Percentiles rank a stretch among this genome's conserved stretches.
phyloP scores from a whole-genome alignment of 331 rosid species.

The Pyrus hybrid region DNA sequence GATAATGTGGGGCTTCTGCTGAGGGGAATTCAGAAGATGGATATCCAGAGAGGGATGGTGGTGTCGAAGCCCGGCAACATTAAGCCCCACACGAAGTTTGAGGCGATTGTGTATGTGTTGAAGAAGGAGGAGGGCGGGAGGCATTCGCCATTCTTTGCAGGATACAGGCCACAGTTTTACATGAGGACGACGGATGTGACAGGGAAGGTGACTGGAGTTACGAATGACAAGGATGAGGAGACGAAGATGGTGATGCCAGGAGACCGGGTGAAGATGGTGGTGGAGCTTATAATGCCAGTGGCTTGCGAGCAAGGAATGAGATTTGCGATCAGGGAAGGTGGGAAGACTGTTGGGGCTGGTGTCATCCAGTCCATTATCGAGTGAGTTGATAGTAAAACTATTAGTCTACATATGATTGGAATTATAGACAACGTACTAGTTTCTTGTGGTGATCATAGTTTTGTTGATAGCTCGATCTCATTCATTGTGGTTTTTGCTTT shows the following conservation, averaged over 20 bases:
- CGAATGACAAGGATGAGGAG: constrained; percentile 14
- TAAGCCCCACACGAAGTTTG: constrained; percentile 2
- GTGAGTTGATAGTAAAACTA: not conserved
- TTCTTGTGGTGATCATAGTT: not conserved
- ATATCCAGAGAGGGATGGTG: constrained; percentile 16
- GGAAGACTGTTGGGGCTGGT: constrained; percentile 15
- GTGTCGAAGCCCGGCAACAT: not conserved
- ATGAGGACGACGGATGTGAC: constrained; percentile 12
- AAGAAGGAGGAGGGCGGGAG: constrained; percentile 6
- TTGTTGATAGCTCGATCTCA: constrained; percentile 1
- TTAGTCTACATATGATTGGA: not conserved
- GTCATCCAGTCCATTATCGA: constrained; percentile 5
- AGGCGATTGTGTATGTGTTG: constrained; percentile 5
- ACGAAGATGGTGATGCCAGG: constrained; percentile 26
- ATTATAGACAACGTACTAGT: not conserved
- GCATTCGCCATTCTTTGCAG: constrained; percentile 6
- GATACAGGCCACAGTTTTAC: constrained; percentile 15
- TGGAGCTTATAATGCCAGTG: constrained; percentile 21
- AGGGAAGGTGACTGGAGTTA: not conserved
- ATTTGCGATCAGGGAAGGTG: constrained; percentile 15
- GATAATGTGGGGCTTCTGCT: constrained; percentile 17
- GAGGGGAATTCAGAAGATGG: constrained; percentile 11
- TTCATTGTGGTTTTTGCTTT: not conserved
- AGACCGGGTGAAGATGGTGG: constrained; percentile 27
- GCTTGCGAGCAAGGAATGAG: constrained; percentile 25